These are phyloP conservation scores for Septoria linicola DNA, from an alignment of 2,329 filamentous ascomycete genomes.

Conservation along the genomic window DNA sequence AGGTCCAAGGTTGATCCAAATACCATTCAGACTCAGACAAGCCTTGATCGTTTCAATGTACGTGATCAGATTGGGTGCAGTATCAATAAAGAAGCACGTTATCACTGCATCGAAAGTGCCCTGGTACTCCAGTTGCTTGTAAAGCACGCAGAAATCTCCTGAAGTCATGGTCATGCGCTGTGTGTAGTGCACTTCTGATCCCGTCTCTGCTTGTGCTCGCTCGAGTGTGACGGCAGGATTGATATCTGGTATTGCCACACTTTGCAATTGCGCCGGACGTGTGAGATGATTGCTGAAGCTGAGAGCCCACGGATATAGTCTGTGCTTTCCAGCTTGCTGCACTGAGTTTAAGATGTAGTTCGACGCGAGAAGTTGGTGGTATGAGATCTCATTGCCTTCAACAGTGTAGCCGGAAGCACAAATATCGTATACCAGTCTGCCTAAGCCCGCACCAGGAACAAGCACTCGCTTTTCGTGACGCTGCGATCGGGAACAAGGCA, in stretches of 20 bases:
- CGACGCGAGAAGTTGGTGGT: conserved; percentile 90
- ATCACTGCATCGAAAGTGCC: conserved; percentile 76
- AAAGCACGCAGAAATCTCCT: conserved; percentile 88
- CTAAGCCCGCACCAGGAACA: conserved; percentile 86
- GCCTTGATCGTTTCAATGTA: conserved; percentile 82
- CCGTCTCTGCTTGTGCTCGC: conserved; percentile 28
- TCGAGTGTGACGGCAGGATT: conserved; percentile 43
- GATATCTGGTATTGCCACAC: conserved; percentile 76
- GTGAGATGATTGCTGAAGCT: conserved; percentile 82
- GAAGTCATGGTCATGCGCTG: conserved; percentile 90
- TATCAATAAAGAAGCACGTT: conserved; percentile 95
- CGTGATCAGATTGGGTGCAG: conserved; percentile 84
- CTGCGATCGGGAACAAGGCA: conserved; percentile 34
- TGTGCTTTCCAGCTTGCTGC: conserved; percentile 60
- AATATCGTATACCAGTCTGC: conserved; percentile 84
- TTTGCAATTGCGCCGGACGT: conserved; percentile 71
- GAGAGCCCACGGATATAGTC: conserved; percentile 80
- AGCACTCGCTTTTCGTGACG: conserved; percentile 62
- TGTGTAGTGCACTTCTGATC: conserved; percentile 38
- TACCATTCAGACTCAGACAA: conserved; percentile 72
- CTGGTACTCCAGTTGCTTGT: conserved; percentile 62
- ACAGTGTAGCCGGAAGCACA: conserved; percentile 68
- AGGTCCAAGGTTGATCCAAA: conserved; percentile 88
- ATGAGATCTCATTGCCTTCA: conserved; percentile 93
- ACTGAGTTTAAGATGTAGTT: conserved; percentile 72